phyloP scores from a whole-genome alignment of 106 monocot genomes.

The Hemerocallis citrina region DNA sequence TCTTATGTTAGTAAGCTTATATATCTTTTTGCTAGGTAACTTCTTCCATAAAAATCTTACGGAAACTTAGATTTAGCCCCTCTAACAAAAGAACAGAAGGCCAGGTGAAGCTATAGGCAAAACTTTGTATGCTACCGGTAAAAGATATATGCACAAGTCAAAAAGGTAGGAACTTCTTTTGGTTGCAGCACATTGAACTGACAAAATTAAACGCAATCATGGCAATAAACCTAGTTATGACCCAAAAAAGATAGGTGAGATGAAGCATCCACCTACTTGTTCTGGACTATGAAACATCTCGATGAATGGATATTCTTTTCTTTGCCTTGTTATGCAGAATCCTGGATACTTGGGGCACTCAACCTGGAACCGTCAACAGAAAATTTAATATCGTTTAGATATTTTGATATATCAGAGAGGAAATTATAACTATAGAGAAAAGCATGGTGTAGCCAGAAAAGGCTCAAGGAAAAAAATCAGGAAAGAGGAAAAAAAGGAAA shows the following conservation, averaged over 20 bases:
- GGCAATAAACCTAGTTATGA: background rate
- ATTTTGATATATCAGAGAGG: background rate
- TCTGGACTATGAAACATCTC: slow-evolving; percentile 89
- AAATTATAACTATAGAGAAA: too few relatives aligned
- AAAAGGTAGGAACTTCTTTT: too few relatives aligned
- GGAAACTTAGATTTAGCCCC: too few relatives aligned
- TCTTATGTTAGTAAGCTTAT: too few relatives aligned
- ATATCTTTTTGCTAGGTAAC: too few relatives aligned
- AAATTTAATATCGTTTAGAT: background rate
- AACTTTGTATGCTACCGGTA: too few relatives aligned
- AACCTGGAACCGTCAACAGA: slow-evolving; percentile 40
- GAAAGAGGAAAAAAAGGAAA: background rate
- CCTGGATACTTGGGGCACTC: slow-evolving; percentile 95
- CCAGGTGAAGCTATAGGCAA: too few relatives aligned
- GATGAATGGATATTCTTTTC: slow-evolving; percentile 88
- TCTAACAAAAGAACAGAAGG: too few relatives aligned
- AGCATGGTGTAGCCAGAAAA: too few relatives aligned
- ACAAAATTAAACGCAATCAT: background rate
- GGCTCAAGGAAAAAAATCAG: too few relatives aligned
- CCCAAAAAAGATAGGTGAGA: background rate
- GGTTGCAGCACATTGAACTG: background rate
- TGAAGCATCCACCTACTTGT: slow-evolving; percentile 50
- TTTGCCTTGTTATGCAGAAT: slow-evolving; percentile 91
- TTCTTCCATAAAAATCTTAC: too few relatives aligned
- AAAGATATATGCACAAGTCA: too few relatives aligned